Base-by-base conservation (phyloP, 192 early-diverging fungal genomes). In the Jimgerdemannia lactiflua region DNA sequence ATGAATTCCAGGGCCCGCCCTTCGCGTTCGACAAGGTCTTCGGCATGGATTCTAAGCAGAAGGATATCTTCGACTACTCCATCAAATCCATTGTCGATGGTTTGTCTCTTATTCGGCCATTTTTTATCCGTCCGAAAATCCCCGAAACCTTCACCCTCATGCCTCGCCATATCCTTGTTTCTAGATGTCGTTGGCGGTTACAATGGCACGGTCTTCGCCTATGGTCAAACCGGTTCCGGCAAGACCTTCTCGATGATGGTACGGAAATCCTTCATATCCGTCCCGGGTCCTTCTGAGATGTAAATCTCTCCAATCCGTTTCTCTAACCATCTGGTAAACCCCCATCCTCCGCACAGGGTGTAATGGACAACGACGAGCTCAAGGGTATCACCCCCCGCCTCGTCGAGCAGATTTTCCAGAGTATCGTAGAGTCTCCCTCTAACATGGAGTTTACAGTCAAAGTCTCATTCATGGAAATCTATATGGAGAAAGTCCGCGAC, bases 401-500 rank as follows among this genome's bases (percentile, higher is more conserved):
- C 74, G 93, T 98, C 40, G 96, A 98, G 80, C 92, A 91, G 79
- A 95, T 99, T 68, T 99, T 99, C 77, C 87, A 86, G 20, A 93
- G 93, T 67, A 99, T 99, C 78, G 84, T 94, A 84, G 92, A 90
- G 20, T 93, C 97, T 9, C 97, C 98, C 65, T 85, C 92, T 4
- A 96, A 93, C 63, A 88, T 98, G 76, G 97, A 99, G 85, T 99
- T 98, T 83, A 98, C 97, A 19, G 97, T 99, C 74, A 95, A 97
- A 78, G 94, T 96, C 3, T 98, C 96, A 19, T 99, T 93, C 85
- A 98, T 99, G 97, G 98, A 99, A 90, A 98, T 99, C 77, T 99
- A 99, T 86, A 99, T 99, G 97, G 98, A 99, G 77, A 95, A 93
- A 80, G 96, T 99, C 74, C 89, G 97, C 73, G 98, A 99, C 89